Evolutionary conservation across 352 stramenopile genomes (phyloP).

Genomic region (Pythium utonaiense): DNA sequence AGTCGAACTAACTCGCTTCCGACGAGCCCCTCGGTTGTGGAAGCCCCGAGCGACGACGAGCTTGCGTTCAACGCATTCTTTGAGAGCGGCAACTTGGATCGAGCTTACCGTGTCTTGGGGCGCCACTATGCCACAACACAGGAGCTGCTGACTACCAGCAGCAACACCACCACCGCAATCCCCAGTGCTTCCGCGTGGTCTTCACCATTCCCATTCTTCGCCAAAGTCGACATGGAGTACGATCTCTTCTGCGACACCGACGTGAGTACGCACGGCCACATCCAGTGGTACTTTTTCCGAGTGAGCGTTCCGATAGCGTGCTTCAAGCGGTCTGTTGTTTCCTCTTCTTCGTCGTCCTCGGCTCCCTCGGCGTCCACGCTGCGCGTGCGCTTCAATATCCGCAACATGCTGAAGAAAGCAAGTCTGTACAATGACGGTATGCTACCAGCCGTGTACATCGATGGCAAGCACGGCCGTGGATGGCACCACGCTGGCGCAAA

Average conservation of each 20-base stretch:
- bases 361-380: neutral
- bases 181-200: conserved; percentile 2
- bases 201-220: conserved; percentile 51
- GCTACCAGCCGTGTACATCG: conserved; percentile 69
- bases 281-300: conserved; percentile 91
- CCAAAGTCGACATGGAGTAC: conserved; percentile 60
- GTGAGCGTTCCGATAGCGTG: conserved; percentile 24
- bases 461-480: conserved; percentile 24
- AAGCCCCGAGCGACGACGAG: conserved; percentile 25
- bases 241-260: conserved; percentile 74
- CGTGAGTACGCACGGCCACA: conserved; percentile 67
- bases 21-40: neutral
- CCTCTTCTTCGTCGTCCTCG: neutral
- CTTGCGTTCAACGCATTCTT: conserved; percentile 62
- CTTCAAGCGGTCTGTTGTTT: conserved; percentile 5
- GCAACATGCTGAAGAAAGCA: conserved; percentile 83
- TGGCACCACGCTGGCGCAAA: conserved; percentile 72
- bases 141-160: conserved; percentile 27
- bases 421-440: conserved; percentile 89
- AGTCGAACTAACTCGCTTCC: neutral
- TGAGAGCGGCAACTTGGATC: conserved; percentile 76
- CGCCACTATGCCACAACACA: conserved; percentile 49
- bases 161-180: neutral
- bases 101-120: conserved; percentile 53
- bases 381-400: conserved; percentile 76